A percentile compares a stretch with the other conserved stretches of the same genome.
Conservation (phyloP, 2,329 filamentous ascomycete species). For the Colletotrichum abscissum region DNA sequence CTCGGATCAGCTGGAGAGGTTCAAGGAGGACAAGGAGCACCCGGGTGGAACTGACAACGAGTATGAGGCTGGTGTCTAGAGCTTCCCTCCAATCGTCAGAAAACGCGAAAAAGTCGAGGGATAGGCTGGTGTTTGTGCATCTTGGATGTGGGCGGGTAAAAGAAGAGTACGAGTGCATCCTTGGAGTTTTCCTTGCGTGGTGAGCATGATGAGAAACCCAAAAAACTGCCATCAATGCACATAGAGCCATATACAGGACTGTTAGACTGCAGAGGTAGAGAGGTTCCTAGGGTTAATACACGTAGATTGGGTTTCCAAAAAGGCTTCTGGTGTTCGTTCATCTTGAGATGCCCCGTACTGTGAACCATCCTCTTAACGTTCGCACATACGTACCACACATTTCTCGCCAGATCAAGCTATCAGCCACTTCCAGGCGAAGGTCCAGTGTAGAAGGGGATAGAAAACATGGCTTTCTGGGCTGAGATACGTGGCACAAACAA, state of each 20-base stretch:
- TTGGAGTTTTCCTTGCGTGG: constrained; percentile 17
- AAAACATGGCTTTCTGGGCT: too few species aligned
- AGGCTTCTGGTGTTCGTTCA: not conserved
- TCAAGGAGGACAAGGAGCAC: constrained; percentile 55
- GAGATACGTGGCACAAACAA: too few species aligned
- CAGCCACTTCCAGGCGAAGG: too few species aligned
- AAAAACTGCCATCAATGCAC: constrained; percentile 16
- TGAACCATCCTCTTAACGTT: not conserved
- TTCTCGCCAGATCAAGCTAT: not conserved
- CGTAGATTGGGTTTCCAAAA: not conserved
- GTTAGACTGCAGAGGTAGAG: constrained; percentile 26
- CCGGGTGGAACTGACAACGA: constrained; percentile 53
- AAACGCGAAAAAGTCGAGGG: not conserved
- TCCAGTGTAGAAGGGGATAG: too few species aligned
- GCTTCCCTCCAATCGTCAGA: not conserved
- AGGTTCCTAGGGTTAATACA: constrained; percentile 5
- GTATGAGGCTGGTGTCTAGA: constrained; percentile 52
- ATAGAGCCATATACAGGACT: constrained; percentile 27
- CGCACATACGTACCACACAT: not conserved
- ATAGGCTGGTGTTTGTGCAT: not conserved
- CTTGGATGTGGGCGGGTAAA: not conserved
- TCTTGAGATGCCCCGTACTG: too few species aligned
- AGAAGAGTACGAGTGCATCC: not conserved
- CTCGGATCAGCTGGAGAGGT: constrained; percentile 79
- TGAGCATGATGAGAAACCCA: not conserved